Evolutionary conservation across 2,329 filamentous ascomycete genomes (phyloP).

Genomic region (Keithomyces neogunnii): DNA sequence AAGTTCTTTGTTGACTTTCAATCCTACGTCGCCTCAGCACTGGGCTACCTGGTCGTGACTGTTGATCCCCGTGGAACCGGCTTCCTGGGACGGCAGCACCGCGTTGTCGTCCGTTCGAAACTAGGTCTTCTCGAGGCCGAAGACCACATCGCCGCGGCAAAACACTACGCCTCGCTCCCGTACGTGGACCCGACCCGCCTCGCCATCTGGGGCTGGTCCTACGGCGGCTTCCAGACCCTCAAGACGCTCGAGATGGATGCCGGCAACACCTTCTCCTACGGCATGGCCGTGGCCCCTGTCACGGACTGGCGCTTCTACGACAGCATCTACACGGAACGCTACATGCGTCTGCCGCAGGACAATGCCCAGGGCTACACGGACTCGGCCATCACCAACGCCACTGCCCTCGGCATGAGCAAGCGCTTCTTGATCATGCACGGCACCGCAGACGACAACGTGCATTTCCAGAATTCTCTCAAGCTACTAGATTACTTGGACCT

Average conservation of each 20-base stretch:
- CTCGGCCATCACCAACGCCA: constrained; percentile 65
- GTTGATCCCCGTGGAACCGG: constrained; percentile 92
- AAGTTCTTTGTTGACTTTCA: constrained; percentile 82
- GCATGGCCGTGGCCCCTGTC: constrained; percentile 97
- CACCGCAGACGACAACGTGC: constrained; percentile 94
- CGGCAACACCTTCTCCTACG: constrained; percentile 85
- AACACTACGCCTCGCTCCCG: constrained; percentile 68
- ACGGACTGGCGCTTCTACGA: constrained; percentile 97
- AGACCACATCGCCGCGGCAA: constrained; percentile 86
- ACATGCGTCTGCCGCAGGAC: constrained; percentile 89
- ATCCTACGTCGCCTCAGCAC: constrained; percentile 71
- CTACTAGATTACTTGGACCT: constrained; percentile 82
- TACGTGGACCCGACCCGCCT: constrained; percentile 79
- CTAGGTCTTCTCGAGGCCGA: constrained; percentile 77
- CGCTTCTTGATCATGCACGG: constrained; percentile 95
- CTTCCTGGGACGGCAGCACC: constrained; percentile 74
- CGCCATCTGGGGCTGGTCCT: constrained; percentile 98
- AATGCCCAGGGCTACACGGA: constrained; percentile 72
- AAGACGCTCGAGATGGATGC: constrained; percentile 91
- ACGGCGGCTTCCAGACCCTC: constrained; percentile 88
- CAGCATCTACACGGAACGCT: constrained; percentile 88
- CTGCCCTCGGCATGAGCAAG: constrained; percentile 65
- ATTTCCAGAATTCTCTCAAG: constrained; percentile 87
- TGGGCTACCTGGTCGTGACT: constrained; percentile 92
- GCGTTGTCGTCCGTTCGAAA: constrained; percentile 73